These are phyloP conservation scores for Aspergillus ostianus DNA, from an alignment of 495 filamentous ascomycete species.

Conservation along the genomic window DNA sequence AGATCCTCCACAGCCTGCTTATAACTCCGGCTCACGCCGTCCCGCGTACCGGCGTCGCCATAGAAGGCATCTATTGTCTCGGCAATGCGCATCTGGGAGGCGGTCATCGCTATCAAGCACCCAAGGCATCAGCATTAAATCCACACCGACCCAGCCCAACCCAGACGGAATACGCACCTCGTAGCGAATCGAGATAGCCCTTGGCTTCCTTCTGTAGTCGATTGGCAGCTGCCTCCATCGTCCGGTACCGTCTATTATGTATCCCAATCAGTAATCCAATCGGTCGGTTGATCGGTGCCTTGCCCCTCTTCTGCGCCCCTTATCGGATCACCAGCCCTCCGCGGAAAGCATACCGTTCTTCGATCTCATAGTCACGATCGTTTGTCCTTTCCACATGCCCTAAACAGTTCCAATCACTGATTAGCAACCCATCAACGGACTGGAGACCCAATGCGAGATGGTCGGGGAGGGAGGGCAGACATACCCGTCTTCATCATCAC, in stretches of 20 bases:
- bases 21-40: constrained; percentile 92
- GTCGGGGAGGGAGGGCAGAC: constrained; percentile 17
- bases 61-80: constrained; percentile 99
- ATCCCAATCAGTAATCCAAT: constrained; percentile 16
- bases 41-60: constrained; percentile 88
- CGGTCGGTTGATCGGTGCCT: background rate
- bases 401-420: constrained; percentile 24
- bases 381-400: constrained; percentile 97
- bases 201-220: constrained; percentile 96
- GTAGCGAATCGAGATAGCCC: constrained; percentile 90
- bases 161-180: constrained; percentile 56
- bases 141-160: background rate
- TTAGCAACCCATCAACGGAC: constrained; percentile 13
- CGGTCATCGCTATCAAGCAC: constrained; percentile 80
- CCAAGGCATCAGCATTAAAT: constrained; percentile 10
- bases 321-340: background rate
- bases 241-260: constrained; percentile 73
- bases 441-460: constrained; percentile 6
- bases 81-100: constrained; percentile 98
- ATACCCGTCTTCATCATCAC: constrained; percentile 99
- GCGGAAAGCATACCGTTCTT: constrained; percentile 69
- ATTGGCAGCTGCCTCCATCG: constrained; percentile 90
- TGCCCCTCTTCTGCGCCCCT: background rate
- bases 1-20: constrained; percentile 98
- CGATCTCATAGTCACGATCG: constrained; percentile 97